phyloP scores from a whole-genome alignment of 805 yeast genomes.

The Lipomyces mesembrius region DNA sequence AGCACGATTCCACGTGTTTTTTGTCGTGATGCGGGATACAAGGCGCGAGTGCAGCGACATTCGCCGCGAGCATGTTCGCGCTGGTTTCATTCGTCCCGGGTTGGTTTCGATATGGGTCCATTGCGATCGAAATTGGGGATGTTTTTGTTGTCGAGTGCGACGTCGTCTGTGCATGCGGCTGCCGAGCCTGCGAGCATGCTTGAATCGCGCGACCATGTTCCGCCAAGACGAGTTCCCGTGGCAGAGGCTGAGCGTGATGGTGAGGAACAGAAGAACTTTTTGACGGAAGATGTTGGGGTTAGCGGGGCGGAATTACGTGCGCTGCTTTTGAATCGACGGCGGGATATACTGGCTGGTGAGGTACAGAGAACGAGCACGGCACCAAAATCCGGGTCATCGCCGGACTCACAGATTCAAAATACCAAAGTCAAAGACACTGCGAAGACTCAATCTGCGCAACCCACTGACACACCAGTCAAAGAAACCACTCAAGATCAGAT shows the following conservation, averaged over 20 bases:
- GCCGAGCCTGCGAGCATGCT: slow-evolving; percentile 1
- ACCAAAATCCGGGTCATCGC: neutral
- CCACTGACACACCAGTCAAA: neutral
- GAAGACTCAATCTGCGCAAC: neutral
- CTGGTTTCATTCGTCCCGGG: neutral
- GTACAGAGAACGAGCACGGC: neutral
- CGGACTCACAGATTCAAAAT: neutral
- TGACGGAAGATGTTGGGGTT: neutral
- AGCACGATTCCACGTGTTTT: neutral
- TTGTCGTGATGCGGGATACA: neutral
- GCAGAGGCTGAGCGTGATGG: neutral
- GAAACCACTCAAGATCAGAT: neutral
- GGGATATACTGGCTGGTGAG: neutral
- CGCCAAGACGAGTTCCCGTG: neutral
- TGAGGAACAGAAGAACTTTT: neutral
- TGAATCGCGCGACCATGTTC: neutral
- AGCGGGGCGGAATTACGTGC: neutral
- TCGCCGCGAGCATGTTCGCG: neutral
- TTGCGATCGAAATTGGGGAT: neutral
- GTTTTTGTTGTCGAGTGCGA: neutral
- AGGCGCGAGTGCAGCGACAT: neutral
- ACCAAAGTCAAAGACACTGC: neutral
- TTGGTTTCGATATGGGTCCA: neutral
- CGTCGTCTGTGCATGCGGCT: neutral
- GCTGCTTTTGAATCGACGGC: neutral